Evolutionary conservation across 2,329 filamentous ascomycete genomes (phyloP), one percentile per base, ranked within the genome.

Genomic region (Stagonosporopsis rhizophila): DNA sequence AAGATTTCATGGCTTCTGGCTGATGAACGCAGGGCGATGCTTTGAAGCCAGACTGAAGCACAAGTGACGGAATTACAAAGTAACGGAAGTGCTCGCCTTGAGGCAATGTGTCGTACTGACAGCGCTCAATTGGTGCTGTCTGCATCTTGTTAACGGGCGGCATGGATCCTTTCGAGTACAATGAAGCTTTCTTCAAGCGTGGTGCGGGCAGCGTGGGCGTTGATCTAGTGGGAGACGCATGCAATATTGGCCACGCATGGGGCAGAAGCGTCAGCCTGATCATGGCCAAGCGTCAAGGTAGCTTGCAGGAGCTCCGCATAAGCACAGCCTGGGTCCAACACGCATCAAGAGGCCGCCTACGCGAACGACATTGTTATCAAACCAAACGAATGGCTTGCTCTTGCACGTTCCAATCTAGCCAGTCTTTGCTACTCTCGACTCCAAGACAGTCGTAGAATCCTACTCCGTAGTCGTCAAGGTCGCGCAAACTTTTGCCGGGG

Each of bases 341-440:
- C 17, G 8, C 34, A 20, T 20, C 17, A 17, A 20, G 6, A 37
- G 7, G n/a, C 17, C 17, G n/a, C 34, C 17, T 37, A 8, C 17
- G 34, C n/a, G 7, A 17, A 8, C 8, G 20, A 19, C 7, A 12
- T n/a, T 38, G 17, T 20, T 11, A 6, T 38, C 35, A 38, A 38
- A 38, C 12, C 20, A 58, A 17, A 20, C 35, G 27, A 12, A 60
- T 52, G 11, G 54, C 39, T 25, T 58, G 51, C 41, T 62, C 51
- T 22, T 60, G 17, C 23, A 57, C 27, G 3, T 51, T 44, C 56
- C 59, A 62, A 2, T 52, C 27, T 6, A 51, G 11, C 61, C 59
- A 64, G 1, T 62, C 59, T 50, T 60, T 62, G 40, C 61, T 62
- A 1, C 27, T 3, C 9, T 52, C 48, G 14, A 32, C 30, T 9